phyloP scores from a whole-genome alignment of 176 grass and related monocot species.

The Ensete glaucum region DNA sequence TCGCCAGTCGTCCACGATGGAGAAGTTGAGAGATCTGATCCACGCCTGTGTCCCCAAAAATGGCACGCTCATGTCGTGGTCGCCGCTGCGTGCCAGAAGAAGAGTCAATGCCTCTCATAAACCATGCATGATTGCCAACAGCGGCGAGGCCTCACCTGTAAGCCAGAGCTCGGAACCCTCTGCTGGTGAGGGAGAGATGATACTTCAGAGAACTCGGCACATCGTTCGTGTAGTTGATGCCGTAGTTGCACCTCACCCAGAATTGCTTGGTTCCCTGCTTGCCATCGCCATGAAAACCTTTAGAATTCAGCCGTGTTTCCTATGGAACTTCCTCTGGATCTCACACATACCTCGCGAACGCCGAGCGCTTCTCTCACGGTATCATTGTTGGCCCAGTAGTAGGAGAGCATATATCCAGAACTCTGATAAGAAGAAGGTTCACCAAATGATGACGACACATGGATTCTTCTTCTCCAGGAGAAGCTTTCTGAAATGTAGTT shows the following conservation, averaged over 20 bases:
- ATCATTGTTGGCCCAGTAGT: conserved; percentile 42
- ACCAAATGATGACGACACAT: too few species aligned
- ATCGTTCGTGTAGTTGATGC: conserved; percentile 26
- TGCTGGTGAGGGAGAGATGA: conserved; percentile 39
- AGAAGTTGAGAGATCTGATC: conserved; percentile 51
- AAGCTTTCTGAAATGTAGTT: not conserved
- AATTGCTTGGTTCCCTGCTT: conserved; percentile 41
- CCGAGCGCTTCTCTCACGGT: conserved; percentile 47
- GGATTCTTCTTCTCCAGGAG: not conserved
- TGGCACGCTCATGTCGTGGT: conserved; percentile 31
- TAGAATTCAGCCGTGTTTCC: too few species aligned
- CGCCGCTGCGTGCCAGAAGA: conserved; percentile 27
- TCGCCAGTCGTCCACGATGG: conserved; percentile 44
- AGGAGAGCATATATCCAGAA: conserved; percentile 42
- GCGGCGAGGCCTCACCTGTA: conserved; percentile 29
- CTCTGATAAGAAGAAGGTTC: conserved; percentile 10
- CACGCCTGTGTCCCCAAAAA: conserved; percentile 42
- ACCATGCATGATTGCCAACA: not conserved
- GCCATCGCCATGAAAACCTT: not conserved
- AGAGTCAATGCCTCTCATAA: not conserved
- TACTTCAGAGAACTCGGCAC: conserved; percentile 38
- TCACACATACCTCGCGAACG: conserved; percentile 38
- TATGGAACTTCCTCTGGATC: not conserved
- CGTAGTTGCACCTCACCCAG: conserved; percentile 43
- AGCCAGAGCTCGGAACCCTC: conserved; percentile 35